Base-by-base conservation (phyloP, 306 rosid species). In the Lathyrus aphaca region DNA sequence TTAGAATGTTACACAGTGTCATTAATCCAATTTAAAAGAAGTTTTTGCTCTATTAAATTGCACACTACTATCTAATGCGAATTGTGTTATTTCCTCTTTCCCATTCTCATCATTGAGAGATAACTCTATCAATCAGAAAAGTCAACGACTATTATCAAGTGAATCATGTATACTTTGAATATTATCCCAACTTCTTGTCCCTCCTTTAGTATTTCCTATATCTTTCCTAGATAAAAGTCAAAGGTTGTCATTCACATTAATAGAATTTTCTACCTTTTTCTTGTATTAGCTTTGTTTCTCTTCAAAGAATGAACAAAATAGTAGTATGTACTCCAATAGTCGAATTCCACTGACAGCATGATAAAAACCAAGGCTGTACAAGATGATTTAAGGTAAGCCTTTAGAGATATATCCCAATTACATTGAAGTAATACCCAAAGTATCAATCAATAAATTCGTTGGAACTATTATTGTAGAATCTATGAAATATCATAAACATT, bases 291-390 rank as follows among this genome's bases (percentile, higher is more conserved):
- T 27, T 56, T 56, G 40, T 56, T 56, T 13, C 21, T 27, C 63
- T 27, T 56, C 63, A 29, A 27, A 29, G 19, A 56, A 29, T 14
- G 18, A 29, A 14, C 14, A 13, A 29, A 56, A 46, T 21, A 15
- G 63, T 27, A 14, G 3, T 30, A 55, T 55, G 39, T 5, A 55
- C 38, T 57, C 64, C 43, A 32, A 30, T 58, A 46, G 53, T 46
- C 53, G 1, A 46, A 46, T 46, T 30, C 23, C 13, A 13, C 23
- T 32, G 23, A 8, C 64, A 58, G 15, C 43, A 30, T 58, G 43
- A 58, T 58, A 38, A 58, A 30, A n/a, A 58, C 42, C 44, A 58
- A 58, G 14, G 64, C 10, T 30, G 29, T n/a, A 58, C 64, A 58
- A 32, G 64, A 58, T 30, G 43, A 35, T 35, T 30, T 15, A 35